Evolutionary conservation across 2,329 filamentous ascomycete genomes (phyloP), one percentile per base, ranked within the genome.

Genomic region (Arachnopeziza araneosa): DNA sequence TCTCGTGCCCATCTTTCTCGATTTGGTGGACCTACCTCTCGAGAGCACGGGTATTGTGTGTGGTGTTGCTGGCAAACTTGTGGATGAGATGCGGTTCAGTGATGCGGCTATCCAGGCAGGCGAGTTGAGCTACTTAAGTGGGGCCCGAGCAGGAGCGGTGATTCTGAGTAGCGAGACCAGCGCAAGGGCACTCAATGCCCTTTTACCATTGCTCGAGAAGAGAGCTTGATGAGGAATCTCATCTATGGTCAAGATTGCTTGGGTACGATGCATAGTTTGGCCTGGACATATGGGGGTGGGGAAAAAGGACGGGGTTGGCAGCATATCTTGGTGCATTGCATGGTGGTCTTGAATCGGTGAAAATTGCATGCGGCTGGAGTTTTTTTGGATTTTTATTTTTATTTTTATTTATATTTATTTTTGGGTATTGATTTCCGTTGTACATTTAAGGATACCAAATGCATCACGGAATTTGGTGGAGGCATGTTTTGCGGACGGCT

Each of bases 21-120:
- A 98, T 68, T 80, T 99, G 24, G 85, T 84, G 22, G 85, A 85
- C 50, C 78, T 98, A 50, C 90, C 93, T 0, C 81, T 93, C 50
- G 91, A 96, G 73, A 92, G 91, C 8, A 96, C 93, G 0, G 93
- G 93, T 23, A 97, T 99, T 60, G 91, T 99, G 2, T 97, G 93
- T 67, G 93, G 95, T 26, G 91, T 99, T 1, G 93, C 93, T 0
- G 91, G 92, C 24, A 83, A 86, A 58, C 79, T 98, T 26, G 89
- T 92, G 0, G 85, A 89, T 55, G 89, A 90, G 52, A 87, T 91
- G 73, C 75, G 79, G 44, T 26, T 62, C 48, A 44, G 61, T 26
- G 24, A n/a, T 49, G 1, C 91, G 52, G 64, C 60, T 19, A n/a
- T 19, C 4, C 55, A 24, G 3, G 58, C 32, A 12, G 54, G 30